These are phyloP conservation scores for Sporormia fimetaria DNA, from an alignment of 495 filamentous ascomycete genomes.

Conservation along the genomic window DNA sequence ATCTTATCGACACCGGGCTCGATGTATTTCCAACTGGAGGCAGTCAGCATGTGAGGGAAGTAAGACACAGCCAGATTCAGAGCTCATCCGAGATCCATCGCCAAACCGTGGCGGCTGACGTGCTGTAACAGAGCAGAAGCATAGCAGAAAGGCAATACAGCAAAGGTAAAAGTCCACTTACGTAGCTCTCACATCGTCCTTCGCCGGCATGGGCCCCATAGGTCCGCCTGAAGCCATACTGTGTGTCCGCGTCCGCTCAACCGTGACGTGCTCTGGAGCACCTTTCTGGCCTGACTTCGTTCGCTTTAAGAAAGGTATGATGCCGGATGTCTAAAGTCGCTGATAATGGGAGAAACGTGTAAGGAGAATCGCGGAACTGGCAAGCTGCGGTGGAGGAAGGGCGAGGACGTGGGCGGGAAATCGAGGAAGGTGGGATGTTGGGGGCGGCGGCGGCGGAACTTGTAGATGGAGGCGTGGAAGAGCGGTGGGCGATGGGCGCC, in stretches of 20 bases:
- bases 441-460: no score
- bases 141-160: background rate
- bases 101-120: no score
- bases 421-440: no score
- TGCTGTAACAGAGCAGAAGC: no score
- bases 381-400: no score
- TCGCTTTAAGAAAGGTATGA: slow-evolving; percentile 15
- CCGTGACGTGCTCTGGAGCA: slow-evolving; percentile 21
- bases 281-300: slow-evolving; percentile 22
- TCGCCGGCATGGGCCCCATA: slow-evolving; percentile 44
- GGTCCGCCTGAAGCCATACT: slow-evolving; percentile 23
- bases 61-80: background rate
- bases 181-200: slow-evolving; percentile 78
- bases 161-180: slow-evolving; percentile 45
- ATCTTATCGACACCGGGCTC: slow-evolving; percentile 80
- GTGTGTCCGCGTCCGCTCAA: background rate
- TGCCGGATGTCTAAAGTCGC: slow-evolving; percentile 7
- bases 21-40: slow-evolving; percentile 72
- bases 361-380: no score
- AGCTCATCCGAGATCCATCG: background rate
- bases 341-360: no score
- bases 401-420: no score
- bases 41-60: background rate
- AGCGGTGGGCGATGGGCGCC: no score
- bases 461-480: no score